phyloP scores from a whole-genome alignment of 345 rosid genomes.

The Alliaria petiolata region DNA sequence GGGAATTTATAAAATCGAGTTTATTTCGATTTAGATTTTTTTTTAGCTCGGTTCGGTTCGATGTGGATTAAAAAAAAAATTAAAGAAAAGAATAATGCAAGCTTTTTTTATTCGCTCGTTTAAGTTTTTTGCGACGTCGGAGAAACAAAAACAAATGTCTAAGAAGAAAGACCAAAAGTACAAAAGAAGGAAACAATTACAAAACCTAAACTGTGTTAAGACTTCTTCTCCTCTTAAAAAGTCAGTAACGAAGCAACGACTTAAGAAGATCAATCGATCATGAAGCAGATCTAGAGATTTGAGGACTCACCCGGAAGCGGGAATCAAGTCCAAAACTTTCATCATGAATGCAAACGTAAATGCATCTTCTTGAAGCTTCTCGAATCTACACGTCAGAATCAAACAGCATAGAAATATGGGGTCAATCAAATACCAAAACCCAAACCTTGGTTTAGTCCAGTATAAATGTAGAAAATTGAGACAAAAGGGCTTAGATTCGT shows the following conservation, averaged over 20 bases:
- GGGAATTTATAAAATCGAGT: too few relatives aligned
- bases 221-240: not conserved
- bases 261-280: not conserved
- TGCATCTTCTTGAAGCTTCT: slow-evolving; percentile 88
- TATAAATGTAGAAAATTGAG: not conserved
- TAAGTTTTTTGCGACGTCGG: not conserved
- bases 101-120: not conserved
- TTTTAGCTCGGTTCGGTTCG: too few relatives aligned
- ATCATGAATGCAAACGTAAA: slow-evolving; percentile 61
- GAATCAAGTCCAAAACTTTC: slow-evolving; percentile 74
- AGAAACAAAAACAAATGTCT: too few relatives aligned
- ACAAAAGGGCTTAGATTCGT: not conserved
- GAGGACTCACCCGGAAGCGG: slow-evolving; percentile 26
- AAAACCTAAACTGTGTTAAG: not conserved
- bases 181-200: too few relatives aligned
- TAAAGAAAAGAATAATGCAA: too few relatives aligned
- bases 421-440: not conserved
- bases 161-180: not conserved
- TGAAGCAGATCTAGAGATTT: not conserved
- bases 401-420: not conserved
- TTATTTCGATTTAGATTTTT: too few relatives aligned
- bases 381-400: slow-evolving; percentile 56
- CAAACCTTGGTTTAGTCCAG: not conserved
- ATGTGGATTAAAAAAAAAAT: not conserved
- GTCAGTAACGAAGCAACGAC: not conserved